Evolutionary conservation across 2,329 filamentous ascomycete species (phyloP).

Genomic region (Epichloe glyceriae): DNA sequence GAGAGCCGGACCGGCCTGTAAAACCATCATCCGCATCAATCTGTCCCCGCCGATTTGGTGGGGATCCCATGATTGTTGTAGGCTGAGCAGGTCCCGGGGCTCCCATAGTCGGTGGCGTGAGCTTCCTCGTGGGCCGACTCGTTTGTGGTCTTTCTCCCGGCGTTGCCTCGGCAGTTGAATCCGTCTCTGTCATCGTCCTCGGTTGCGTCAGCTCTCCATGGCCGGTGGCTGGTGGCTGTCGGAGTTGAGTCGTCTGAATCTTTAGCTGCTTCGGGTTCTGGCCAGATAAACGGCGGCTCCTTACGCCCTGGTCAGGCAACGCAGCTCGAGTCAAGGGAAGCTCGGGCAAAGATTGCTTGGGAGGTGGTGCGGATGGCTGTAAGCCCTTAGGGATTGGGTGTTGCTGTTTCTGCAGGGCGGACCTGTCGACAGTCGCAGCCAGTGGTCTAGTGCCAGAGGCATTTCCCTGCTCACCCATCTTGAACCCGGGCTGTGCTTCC

Average conservation of each 20-base stretch:
- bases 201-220: slow-evolving; percentile 2
- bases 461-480: slow-evolving; percentile 41
- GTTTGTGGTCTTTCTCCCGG: slow-evolving; percentile 4
- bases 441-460: slow-evolving; percentile 36
- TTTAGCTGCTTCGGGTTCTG: slow-evolving; percentile 72
- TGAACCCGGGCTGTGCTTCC: slow-evolving; percentile 70
- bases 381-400: slow-evolving; percentile 9
- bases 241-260: slow-evolving; percentile 56
- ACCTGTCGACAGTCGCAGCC: slow-evolving; percentile 58
- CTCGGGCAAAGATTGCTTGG: slow-evolving; percentile 33
- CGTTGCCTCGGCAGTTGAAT: slow-evolving; percentile 5
- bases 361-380: slow-evolving; percentile 30
- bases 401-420: slow-evolving; percentile 9
- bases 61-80: slow-evolving; percentile 14
- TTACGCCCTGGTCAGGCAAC: slow-evolving; percentile 40
- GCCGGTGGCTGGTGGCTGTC: slow-evolving; percentile 9
- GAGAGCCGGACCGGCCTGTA: slow-evolving; percentile 37
- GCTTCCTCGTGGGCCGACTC: background rate
- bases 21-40: slow-evolving; percentile 24
- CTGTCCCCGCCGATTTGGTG: slow-evolving; percentile 20
- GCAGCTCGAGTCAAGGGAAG: slow-evolving; percentile 23
- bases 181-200: slow-evolving; percentile 5
- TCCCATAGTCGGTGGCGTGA: slow-evolving; percentile 4
- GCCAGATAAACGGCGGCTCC: slow-evolving; percentile 66
- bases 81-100: slow-evolving; percentile 3